Evolutionary conservation across 2,329 filamentous ascomycete species (phyloP).

Genomic region (Aspergillus puulaauensis): DNA sequence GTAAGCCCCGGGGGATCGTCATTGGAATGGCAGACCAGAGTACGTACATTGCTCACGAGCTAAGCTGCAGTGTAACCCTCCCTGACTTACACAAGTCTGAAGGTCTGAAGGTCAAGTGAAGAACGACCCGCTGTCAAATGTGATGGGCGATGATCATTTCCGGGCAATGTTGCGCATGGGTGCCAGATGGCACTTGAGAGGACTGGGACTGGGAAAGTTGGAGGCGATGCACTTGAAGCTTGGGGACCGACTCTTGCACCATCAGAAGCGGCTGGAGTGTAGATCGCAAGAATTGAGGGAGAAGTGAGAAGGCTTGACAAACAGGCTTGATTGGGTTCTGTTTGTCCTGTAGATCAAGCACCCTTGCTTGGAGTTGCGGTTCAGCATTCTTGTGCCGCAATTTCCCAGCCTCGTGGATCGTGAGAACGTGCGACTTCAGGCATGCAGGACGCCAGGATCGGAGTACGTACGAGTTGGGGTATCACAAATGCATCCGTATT

Average conservation of each 20-base stretch:
- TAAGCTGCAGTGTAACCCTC: conserved; percentile 9
- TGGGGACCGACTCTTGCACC: not conserved
- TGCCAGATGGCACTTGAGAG: not conserved
- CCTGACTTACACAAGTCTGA: not conserved
- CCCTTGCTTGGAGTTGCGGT: conserved; percentile 9
- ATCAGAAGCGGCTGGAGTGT: not conserved
- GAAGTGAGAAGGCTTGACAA: not conserved
- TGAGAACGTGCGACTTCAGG: not conserved
- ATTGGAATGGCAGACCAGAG: not conserved
- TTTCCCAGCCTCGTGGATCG: conserved; percentile 10
- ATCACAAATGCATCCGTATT: not conserved
- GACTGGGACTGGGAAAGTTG: no score
- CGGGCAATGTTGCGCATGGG: not conserved
- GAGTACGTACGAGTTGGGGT: no score
- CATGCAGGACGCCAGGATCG: not conserved
- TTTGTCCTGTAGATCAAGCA: not conserved
- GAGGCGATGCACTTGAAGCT: not conserved
- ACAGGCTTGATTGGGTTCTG: not conserved
- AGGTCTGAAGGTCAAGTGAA: no score
- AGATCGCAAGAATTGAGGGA: conserved; percentile 4
- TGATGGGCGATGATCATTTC: not conserved
- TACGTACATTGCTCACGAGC: no score
- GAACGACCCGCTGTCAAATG: not conserved
- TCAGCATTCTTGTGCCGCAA: conserved; percentile 5
- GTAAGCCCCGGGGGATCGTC: not conserved